These are phyloP conservation scores for Monosporascus sp. DNA, from an alignment of 2,329 filamentous ascomycete species.

Conservation along the genomic window DNA sequence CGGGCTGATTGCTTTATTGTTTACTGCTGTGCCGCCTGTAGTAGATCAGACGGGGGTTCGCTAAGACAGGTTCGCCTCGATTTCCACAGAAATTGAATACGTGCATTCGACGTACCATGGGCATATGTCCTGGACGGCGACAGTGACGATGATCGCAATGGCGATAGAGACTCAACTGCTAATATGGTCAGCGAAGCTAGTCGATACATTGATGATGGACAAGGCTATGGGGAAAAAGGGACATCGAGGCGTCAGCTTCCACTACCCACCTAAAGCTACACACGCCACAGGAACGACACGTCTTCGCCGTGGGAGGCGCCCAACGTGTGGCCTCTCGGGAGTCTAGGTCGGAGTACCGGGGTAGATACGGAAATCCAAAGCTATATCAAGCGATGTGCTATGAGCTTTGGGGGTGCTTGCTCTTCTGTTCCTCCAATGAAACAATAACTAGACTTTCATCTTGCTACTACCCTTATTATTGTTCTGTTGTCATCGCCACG, in stretches of 20 bases:
- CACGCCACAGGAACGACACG: background rate
- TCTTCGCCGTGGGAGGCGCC: background rate
- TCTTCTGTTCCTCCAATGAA: background rate
- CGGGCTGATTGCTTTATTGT: background rate
- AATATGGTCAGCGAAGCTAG: background rate
- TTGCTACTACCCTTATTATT: background rate
- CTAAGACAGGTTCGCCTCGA: background rate
- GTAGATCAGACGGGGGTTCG: background rate
- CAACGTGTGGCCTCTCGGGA: too few species aligned
- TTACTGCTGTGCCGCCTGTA: background rate
- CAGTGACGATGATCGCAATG: background rate
- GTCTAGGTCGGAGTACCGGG: too few species aligned
- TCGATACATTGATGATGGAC: background rate
- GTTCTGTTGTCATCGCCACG: background rate
- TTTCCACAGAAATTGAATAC: background rate
- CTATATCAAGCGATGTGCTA: background rate
- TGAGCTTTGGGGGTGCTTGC: background rate
- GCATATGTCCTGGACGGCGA: background rate
- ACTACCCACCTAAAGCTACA: background rate
- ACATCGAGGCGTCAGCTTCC: background rate
- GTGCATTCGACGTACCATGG: background rate
- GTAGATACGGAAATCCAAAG: too few species aligned
- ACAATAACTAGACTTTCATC: background rate
- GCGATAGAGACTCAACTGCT: background rate
- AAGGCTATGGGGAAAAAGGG: background rate